These are phyloP conservation scores for Penicillium italicum DNA, from an alignment of 2,329 filamentous ascomycete genomes.

Conservation along the genomic window DNA sequence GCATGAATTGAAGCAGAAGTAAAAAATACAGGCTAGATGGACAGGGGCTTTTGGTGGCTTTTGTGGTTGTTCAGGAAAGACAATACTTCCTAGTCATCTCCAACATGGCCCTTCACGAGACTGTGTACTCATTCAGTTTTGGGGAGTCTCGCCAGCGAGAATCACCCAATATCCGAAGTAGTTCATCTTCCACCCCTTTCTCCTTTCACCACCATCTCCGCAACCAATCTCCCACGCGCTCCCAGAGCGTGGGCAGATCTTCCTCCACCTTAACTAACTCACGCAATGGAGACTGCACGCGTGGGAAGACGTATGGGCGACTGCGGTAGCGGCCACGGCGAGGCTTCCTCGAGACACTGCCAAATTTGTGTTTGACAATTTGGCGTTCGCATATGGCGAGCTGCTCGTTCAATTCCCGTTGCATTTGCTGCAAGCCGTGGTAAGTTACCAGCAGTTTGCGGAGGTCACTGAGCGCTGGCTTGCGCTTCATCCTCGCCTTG, in stretches of 20 bases:
- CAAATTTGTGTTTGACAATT: not conserved
- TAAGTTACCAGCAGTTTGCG: not conserved
- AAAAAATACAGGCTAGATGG: not conserved
- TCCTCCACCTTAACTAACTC: not conserved
- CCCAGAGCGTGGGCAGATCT: not conserved
- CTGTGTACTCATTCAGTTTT: not conserved
- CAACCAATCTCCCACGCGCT: not conserved
- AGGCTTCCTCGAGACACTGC: not conserved
- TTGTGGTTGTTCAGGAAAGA: not conserved
- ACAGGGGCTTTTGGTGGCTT: not conserved
- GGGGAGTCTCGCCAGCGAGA: not conserved
- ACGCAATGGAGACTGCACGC: not conserved
- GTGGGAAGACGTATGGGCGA: not conserved
- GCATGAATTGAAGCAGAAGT: not conserved
- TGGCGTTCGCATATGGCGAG: not conserved
- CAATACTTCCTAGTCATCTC: not conserved
- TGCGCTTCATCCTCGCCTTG: not conserved
- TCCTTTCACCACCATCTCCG: not conserved
- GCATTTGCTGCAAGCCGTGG: not conserved
- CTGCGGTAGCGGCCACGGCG: not conserved
- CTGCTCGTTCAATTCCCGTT: not conserved
- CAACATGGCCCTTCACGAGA: not conserved
- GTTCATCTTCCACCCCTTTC: too few species aligned
- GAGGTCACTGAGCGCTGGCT: not conserved
- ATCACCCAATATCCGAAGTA: not conserved